phyloP scores from a whole-genome alignment of 2,329 filamentous ascomycete species.

The Sarocladium oryzae region DNA sequence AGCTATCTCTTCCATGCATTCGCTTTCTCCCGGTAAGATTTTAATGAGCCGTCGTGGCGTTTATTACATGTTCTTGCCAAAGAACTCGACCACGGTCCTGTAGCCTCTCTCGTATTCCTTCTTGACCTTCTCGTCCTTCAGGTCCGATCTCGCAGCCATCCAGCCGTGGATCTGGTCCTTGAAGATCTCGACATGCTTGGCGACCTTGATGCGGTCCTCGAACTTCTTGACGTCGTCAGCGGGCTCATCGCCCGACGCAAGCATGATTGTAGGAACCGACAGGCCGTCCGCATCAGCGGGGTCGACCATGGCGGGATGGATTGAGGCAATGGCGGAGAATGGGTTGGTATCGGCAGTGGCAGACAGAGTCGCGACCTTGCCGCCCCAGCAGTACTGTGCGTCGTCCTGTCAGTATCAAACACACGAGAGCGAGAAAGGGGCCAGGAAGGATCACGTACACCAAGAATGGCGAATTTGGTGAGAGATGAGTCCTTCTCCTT shows the following conservation, averaged over 20 bases:
- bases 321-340: slow-evolving; percentile 47
- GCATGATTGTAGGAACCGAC: slow-evolving; percentile 53
- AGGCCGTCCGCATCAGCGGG: slow-evolving; percentile 52
- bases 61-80: slow-evolving; percentile 42
- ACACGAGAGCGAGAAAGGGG: no score
- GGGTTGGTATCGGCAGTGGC: slow-evolving; percentile 44
- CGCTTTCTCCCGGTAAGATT: no score
- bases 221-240: slow-evolving; percentile 50
- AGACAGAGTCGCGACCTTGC: slow-evolving; percentile 54
- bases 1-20: no score
- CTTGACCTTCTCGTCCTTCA: slow-evolving; percentile 50
- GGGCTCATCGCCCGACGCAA: slow-evolving; percentile 61
- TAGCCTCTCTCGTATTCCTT: slow-evolving; percentile 58
- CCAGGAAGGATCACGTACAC: no score
- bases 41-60: no score
- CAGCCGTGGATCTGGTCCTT: slow-evolving; percentile 63
- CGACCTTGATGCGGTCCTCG: slow-evolving; percentile 42
- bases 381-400: slow-evolving; percentile 61
- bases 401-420: slow-evolving; percentile 8
- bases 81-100: slow-evolving; percentile 52
- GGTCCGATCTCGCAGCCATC: slow-evolving; percentile 62
- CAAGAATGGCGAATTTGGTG: slow-evolving; percentile 53
- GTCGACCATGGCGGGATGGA: slow-evolving; percentile 60
- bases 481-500: slow-evolving; percentile 46
- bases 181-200: slow-evolving; percentile 61